A percentile compares a stretch with the other conserved stretches of the same genome.
Conservation (phyloP, 2,329 filamentous ascomycete genomes). For the Talaromyces sp. region DNA sequence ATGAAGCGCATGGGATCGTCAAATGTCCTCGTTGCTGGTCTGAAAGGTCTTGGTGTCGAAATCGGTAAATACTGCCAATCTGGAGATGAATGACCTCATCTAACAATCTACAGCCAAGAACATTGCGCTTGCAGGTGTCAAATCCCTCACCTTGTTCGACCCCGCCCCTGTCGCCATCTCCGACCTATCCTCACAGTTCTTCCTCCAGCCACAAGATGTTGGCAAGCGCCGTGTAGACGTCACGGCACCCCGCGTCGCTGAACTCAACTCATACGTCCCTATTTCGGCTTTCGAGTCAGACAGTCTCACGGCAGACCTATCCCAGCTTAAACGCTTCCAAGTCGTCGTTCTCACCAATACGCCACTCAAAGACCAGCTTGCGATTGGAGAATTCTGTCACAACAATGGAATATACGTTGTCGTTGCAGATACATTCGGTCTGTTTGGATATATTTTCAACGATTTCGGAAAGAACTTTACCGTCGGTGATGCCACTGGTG, state of each 20-base stretch:
- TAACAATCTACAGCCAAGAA: slow-evolving; percentile 66
- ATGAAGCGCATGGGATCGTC: slow-evolving; percentile 99
- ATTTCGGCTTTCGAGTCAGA: slow-evolving; percentile 63
- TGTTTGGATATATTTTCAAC: slow-evolving; percentile 94
- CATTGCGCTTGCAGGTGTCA: slow-evolving; percentile 94
- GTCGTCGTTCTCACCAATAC: slow-evolving; percentile 86
- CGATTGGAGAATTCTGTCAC: slow-evolving; percentile 89
- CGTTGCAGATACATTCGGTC: slow-evolving; percentile 79
- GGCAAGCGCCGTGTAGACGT: slow-evolving; percentile 85
- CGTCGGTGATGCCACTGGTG: slow-evolving; percentile 81
- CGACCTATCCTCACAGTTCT: slow-evolving; percentile 96
- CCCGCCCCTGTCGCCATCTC: slow-evolving; percentile 75
- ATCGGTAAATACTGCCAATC: slow-evolving; percentile 49
- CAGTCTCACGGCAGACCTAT: slow-evolving; percentile 69
- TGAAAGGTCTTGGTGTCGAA: slow-evolving; percentile 93
- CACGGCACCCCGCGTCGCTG: slow-evolving; percentile 82
- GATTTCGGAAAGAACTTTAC: slow-evolving; percentile 96
- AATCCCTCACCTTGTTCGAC: slow-evolving; percentile 91
- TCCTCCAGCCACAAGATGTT: slow-evolving; percentile 79
- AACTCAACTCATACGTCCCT: slow-evolving; percentile 94
- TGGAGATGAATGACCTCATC: background rate
- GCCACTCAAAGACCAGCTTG: slow-evolving; percentile 70
- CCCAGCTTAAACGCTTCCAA: slow-evolving; percentile 84
- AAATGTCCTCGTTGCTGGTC: slow-evolving; percentile 83
- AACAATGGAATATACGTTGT: slow-evolving; percentile 87